Evolutionary conservation across 768 basidiomycete genomes (phyloP).

Genomic region (Auriscalpium microsporum): DNA sequence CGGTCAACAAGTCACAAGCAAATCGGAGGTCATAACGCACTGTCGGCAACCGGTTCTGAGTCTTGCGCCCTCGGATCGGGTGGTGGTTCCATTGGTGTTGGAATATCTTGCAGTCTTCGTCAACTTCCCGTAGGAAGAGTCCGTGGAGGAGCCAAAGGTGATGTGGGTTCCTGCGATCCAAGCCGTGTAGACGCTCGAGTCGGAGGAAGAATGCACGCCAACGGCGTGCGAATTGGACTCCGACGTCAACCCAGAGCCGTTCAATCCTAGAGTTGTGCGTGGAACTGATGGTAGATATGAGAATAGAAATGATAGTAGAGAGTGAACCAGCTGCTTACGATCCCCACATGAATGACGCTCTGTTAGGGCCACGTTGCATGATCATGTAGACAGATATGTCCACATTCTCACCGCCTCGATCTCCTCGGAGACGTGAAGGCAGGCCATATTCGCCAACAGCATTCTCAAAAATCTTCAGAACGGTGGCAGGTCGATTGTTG

Average conservation of each 20-base stretch:
- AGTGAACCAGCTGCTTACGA: conserved; percentile 9
- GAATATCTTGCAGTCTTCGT: conserved; percentile 29
- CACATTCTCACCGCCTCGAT: conserved; percentile 24
- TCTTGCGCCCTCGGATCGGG: conserved; percentile 21
- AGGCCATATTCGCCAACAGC: conserved; percentile 11
- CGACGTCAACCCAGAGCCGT: conserved; percentile 36
- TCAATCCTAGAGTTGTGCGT: conserved; percentile 38
- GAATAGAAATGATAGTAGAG: not conserved
- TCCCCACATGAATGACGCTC: conserved; percentile 23
- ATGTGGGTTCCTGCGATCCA: conserved; percentile 21
- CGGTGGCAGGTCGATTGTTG: conserved; percentile 21
- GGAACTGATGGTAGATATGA: conserved; percentile 18
- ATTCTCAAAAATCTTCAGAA: conserved; percentile 18
- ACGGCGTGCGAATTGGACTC: conserved; percentile 27
- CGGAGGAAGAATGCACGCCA: conserved; percentile 37
- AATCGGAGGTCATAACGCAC: not conserved
- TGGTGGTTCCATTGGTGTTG: conserved; percentile 32
- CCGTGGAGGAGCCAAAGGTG: conserved; percentile 39
- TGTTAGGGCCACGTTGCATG: conserved; percentile 16
- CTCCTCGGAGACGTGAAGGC: conserved; percentile 21
- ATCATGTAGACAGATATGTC: conserved; percentile 23
- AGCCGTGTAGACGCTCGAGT: conserved; percentile 27
- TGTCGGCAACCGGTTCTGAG: conserved; percentile 10
- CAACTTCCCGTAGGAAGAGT: conserved; percentile 31
- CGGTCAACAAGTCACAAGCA: not conserved